Evolutionary conservation across 1,284 basidiomycete species (phyloP).

Genomic region (Trametes sp.): DNA sequence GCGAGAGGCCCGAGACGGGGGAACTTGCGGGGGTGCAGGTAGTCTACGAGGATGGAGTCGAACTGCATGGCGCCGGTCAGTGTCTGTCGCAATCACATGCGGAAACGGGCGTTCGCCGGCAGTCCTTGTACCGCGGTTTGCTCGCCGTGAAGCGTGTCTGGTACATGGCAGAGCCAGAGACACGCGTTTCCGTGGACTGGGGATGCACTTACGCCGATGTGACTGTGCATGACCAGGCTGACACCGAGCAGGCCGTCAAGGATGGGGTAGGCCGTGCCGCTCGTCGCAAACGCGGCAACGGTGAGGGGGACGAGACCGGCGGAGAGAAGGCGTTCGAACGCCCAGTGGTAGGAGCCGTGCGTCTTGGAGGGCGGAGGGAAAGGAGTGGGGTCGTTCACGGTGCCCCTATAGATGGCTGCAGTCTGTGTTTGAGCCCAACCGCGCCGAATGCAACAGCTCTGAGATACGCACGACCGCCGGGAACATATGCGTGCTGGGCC

Average conservation of each 20-base stretch:
- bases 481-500: constrained; percentile 56
- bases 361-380: constrained; percentile 85
- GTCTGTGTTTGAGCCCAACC: constrained; percentile 1
- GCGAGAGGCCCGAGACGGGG: constrained; percentile 74
- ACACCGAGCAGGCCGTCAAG: constrained; percentile 91
- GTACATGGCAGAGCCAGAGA: not conserved
- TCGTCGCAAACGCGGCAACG: constrained; percentile 78
- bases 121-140: not conserved
- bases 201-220: constrained; percentile 79
- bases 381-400: constrained; percentile 93
- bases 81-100: constrained; percentile 23
- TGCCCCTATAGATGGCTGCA: constrained; percentile 89
- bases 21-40: constrained; percentile 95
- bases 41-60: constrained; percentile 83
- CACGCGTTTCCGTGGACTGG: not conserved
- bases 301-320: constrained; percentile 91
- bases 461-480: constrained; percentile 74
- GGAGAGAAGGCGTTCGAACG: constrained; percentile 92
- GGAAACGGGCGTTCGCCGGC: not conserved
- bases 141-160: not conserved
- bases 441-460: not conserved
- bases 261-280: constrained; percentile 78
- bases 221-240: constrained; percentile 91
- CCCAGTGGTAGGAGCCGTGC: constrained; percentile 98
- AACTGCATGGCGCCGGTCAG: constrained; percentile 54